A percentile compares a stretch with the other conserved stretches of the same genome.
phyloP scores from a whole-genome alignment of 306 rosid genomes.

The Notholithocarpus densiflorus region DNA sequence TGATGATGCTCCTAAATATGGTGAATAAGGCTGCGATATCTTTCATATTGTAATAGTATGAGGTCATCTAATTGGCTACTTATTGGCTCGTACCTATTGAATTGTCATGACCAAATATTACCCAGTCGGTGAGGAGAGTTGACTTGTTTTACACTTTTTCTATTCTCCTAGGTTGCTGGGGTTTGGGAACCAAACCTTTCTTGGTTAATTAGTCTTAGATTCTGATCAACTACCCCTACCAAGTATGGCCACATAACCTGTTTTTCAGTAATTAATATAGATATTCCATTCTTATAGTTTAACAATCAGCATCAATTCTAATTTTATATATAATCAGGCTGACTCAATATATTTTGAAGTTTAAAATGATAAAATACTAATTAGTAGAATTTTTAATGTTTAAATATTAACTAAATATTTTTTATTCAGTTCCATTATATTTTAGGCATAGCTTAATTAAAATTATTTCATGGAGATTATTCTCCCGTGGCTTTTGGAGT shows the following conservation, averaged over 20 bases:
- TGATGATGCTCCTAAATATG: background rate
- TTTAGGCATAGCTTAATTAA: background rate
- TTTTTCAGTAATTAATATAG: no score
- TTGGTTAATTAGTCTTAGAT: background rate
- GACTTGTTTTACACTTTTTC: background rate
- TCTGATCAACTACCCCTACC: constrained; percentile 22
- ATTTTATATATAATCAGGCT: no score
- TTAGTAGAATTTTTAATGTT: no score
- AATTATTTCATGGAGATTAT: background rate
- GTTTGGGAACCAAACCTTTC: constrained; percentile 34
- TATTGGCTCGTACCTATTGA: no score
- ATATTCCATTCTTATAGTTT: no score
- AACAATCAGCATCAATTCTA: no score
- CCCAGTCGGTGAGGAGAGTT: background rate
- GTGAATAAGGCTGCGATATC: background rate
- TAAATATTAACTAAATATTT: no score
- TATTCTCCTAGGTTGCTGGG: background rate
- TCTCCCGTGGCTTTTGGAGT: background rate
- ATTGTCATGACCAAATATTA: background rate
- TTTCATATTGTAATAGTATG: background rate
- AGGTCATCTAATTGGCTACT: background rate
- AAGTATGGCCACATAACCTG: no score
- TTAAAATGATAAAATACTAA: no score
- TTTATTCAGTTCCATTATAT: no score
- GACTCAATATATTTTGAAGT: no score